Percentiles rank a stretch among this genome's conserved stretches.
These are phyloP conservation scores for Myxozyma neotropica DNA, from an alignment of 805 yeast genomes.

Conservation along the genomic window DNA sequence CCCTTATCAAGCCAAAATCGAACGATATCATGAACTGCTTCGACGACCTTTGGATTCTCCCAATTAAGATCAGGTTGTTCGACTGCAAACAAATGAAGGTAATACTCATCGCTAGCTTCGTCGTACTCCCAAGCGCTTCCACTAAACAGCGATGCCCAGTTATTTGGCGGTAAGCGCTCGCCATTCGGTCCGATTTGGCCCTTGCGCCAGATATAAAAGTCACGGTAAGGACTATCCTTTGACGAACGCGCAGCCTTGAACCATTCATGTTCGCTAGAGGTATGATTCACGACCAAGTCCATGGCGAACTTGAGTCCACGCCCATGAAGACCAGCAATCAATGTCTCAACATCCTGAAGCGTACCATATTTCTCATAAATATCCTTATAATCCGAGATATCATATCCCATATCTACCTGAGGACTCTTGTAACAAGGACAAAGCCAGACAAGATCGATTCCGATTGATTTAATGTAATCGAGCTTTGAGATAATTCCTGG, in stretches of 20 bases:
- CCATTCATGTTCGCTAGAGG: constrained; percentile 59
- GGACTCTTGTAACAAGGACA: constrained; percentile 64
- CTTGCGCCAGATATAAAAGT: constrained; percentile 64
- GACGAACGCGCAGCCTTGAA: constrained; percentile 58
- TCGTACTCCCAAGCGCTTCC: constrained; percentile 59
- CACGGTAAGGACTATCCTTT: constrained; percentile 56
- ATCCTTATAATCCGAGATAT: constrained; percentile 57
- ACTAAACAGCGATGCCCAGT: constrained; percentile 55
- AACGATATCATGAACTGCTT: constrained; percentile 53
- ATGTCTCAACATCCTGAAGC: constrained; percentile 40
- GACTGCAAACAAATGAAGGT: constrained; percentile 56
- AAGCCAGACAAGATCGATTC: constrained; percentile 58
- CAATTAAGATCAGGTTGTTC: constrained; percentile 67
- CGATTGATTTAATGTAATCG: constrained; percentile 55
- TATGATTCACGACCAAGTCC: constrained; percentile 63
- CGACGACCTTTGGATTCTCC: constrained; percentile 52
- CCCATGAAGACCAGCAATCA: constrained; percentile 53
- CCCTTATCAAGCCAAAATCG: constrained; percentile 60
- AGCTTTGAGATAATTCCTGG: constrained; percentile 55
- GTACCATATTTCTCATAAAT: constrained; percentile 44
- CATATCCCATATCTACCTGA: constrained; percentile 66
- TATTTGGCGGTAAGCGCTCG: constrained; percentile 58
- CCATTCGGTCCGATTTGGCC: constrained; percentile 51
- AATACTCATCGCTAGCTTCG: constrained; percentile 57
- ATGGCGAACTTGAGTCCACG: constrained; percentile 56